Conservation (phyloP, 495 filamentous ascomycete species). For the Pseudevernia furfuracea region DNA sequence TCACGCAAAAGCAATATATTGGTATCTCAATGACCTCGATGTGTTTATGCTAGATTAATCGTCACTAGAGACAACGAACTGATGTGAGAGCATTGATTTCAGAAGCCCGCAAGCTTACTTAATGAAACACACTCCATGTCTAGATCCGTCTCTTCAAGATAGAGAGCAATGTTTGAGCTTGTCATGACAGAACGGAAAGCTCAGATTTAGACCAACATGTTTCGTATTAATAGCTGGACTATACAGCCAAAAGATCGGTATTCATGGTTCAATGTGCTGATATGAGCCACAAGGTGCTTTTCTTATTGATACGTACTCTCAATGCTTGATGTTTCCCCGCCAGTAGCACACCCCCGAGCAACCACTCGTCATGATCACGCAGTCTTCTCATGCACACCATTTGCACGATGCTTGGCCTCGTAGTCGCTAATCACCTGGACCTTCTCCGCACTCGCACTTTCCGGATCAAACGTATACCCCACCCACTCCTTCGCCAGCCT, state of each 20-base stretch:
- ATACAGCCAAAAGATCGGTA: not conserved
- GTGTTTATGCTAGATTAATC: too few species aligned
- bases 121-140: too few species aligned
- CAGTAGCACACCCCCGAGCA: not conserved
- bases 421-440: conserved; percentile 67
- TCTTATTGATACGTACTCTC: not conserved
- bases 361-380: not conserved
- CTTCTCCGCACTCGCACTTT: conserved; percentile 63
- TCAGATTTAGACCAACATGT: too few species aligned
- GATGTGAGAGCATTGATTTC: too few species aligned
- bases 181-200: too few species aligned
- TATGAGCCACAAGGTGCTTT: not conserved
- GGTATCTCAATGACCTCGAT: too few species aligned
- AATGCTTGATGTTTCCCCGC: not conserved
- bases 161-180: too few species aligned
- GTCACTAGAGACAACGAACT: too few species aligned
- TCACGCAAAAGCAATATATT: too few species aligned
- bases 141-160: too few species aligned
- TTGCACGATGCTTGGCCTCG: conserved; percentile 45
- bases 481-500: conserved; percentile 75
- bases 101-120: too few species aligned
- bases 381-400: conserved; percentile 9
- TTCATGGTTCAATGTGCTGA: not conserved
- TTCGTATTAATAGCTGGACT: not conserved
- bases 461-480: conserved; percentile 70